Evolutionary conservation across 169 alveolate species (phyloP), one percentile per base, ranked within the genome.

Genomic region (Eimeria sp.): DNA sequence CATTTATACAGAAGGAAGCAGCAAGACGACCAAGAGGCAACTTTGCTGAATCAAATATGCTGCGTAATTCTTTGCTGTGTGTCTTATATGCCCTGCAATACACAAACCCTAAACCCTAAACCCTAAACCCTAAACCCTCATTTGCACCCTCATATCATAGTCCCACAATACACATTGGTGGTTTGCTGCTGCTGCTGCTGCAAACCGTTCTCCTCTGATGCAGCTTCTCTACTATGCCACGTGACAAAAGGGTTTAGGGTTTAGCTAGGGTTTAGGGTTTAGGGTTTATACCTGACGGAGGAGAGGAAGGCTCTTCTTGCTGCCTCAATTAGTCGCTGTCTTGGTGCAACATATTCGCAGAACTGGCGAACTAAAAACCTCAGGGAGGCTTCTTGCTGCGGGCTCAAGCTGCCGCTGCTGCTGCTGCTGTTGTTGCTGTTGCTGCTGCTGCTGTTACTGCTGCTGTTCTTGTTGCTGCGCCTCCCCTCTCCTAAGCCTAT

Each of bases 71-170:
- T n/a, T n/a, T n/a, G n/a, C n/a, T n/a, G n/a, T n/a, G n/a, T n/a
- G n/a, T n/a, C n/a, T n/a, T 5, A 11, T 11, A 5, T 51, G 18
- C 58, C 58, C 58, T 11, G 11, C 51, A 45, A 61, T 30, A 25
- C 27, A 43, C 51, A 43, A 78, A 78, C 88, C 83, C 83, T 72
- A 72, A 72, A 72, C 83, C 83, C 83, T 72, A 72, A 30, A 72
- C 83, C 83, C 83, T 72, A 72, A 72, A 72, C 83, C 83, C 83
- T 72, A 72, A 30, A 30, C 83, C 83, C 83, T 72, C 27, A n/a
- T n/a, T n/a, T n/a, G n/a, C n/a, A n/a, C 83, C 54, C 83, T 72
- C 7, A 34, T 22, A 9, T 18, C 54, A 3, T 4, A 72, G 34
- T 20, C 51, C 83, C 34, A 13, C 40, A 70, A 47, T 47, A 70